Conservation (phyloP, 179 eudicot species). For the Nepenthes alata region DNA sequence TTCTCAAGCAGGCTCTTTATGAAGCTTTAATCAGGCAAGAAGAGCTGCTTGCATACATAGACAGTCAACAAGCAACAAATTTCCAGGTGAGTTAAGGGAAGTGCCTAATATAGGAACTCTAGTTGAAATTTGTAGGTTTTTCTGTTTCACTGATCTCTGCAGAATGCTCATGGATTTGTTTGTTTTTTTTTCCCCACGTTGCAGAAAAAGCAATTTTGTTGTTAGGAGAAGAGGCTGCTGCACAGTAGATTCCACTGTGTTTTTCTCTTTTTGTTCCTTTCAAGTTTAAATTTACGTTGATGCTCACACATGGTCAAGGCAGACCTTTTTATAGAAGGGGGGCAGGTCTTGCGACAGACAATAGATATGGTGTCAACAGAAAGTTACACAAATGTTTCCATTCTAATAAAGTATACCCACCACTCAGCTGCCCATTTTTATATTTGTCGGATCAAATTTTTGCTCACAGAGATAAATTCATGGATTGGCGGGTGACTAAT, state of each 20-base stretch:
- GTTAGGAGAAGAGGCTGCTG: not conserved
- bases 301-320: too few relatives aligned
- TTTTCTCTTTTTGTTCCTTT: not conserved
- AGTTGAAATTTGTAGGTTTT: not conserved
- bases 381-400: too few relatives aligned
- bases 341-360: too few relatives aligned
- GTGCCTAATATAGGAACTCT: not conserved
- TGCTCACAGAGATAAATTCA: too few relatives aligned
- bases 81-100: conserved; percentile 32
- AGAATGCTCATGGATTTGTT: too few relatives aligned
- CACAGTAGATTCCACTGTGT: not conserved
- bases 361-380: too few relatives aligned
- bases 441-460: too few relatives aligned
- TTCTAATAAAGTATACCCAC: too few relatives aligned
- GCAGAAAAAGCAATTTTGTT: not conserved
- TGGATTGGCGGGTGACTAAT: too few relatives aligned
- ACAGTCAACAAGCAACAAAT: conserved; percentile 49
- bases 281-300: too few relatives aligned
- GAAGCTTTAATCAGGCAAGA: conserved; percentile 89
- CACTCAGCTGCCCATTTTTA: too few relatives aligned
- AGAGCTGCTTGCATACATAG: conserved; percentile 71
- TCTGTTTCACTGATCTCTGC: not conserved
- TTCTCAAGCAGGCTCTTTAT: conserved; percentile 42
- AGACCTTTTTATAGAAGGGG: too few relatives aligned
- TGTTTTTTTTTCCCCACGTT: not conserved